Base-by-base conservation (phyloP, 306 rosid species). In the Luffa acutangula region DNA sequence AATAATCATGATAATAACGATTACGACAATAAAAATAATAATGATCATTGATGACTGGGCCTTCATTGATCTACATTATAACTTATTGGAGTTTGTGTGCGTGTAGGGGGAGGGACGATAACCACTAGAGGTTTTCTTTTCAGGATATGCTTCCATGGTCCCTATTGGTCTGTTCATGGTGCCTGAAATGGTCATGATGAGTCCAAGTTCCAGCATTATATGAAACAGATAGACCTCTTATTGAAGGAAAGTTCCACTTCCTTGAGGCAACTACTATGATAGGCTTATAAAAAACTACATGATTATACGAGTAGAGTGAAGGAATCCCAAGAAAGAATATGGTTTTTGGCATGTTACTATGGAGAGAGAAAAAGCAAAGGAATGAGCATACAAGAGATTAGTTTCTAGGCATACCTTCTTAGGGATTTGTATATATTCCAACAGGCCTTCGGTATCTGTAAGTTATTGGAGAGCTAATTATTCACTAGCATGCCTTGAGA, bases 251-350 rank as follows among this genome's bases (percentile, higher is more conserved):
- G 77, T 64, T 59, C 7, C 80, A 53, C 64, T 76, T 59, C 76
- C 80, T 62, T 56, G 65, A 80, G 80, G 80, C 36, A 64, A 75
- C 73, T 80, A 77, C 79, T 79, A 83, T 63, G 60, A 84, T 85
- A 85, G 79, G 80, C 84, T 78, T 78, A 80, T 75, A 65, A 84
- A 67, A 83, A 78, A 78, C 75, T 33, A 82, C 20, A 85, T 64
- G 84, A 75, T 83, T 80, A 59, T 85, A 76, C 81, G 67, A 63
- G 85, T 76, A 82, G 85, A 84, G 86, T 81, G 89, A 87, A 85
- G 87, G 91, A 91, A 90, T 93, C 96, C 96, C 97, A 88, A 91
- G 88, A 87, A 82, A 90, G 91, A 85, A 87, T 91, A 87, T 78
- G 78, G 80, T 89, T 89, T 89, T 89, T 90, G 93, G 93, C 93